A percentile compares a stretch with the other conserved stretches of the same genome.
These are phyloP conservation scores for Pilatotrama ljubarskyi DNA, from an alignment of 768 basidiomycete genomes.

Conservation along the genomic window DNA sequence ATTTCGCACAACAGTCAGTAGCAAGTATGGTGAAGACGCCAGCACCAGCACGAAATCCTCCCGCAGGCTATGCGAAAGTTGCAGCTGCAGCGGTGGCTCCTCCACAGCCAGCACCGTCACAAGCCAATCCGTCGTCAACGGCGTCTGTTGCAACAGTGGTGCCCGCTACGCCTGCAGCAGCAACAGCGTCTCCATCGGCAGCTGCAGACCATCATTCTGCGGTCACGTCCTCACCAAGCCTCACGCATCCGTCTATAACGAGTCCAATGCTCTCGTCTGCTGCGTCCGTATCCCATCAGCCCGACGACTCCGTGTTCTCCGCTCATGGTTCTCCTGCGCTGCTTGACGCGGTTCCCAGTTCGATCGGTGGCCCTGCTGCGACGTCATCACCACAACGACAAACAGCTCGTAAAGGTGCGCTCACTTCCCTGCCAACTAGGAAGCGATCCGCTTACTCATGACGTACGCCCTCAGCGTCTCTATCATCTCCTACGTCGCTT, in stretches of 20 bases:
- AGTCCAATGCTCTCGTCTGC: slow-evolving; percentile 82
- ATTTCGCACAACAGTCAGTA: slow-evolving; percentile 80
- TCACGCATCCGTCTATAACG: slow-evolving; percentile 82
- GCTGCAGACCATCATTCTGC: slow-evolving; percentile 38
- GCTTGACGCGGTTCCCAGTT: slow-evolving; percentile 59
- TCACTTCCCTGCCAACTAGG: slow-evolving; percentile 35
- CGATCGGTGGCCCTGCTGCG: slow-evolving; percentile 42
- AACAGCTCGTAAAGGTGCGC: slow-evolving; percentile 50
- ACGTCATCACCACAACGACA: slow-evolving; percentile 62
- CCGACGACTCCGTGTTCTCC: slow-evolving; percentile 66
- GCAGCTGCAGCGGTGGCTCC: slow-evolving; percentile 66
- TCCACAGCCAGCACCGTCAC: slow-evolving; percentile 40
- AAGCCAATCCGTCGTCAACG: slow-evolving; percentile 32
- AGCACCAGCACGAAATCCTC: slow-evolving; percentile 61
- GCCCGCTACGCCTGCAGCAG: slow-evolving; percentile 38
- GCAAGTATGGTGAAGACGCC: slow-evolving; percentile 73
- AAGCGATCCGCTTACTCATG: slow-evolving; percentile 7
- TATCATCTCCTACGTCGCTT: slow-evolving; percentile 19
- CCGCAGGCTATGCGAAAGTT: slow-evolving; percentile 90
- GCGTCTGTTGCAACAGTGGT: slow-evolving; percentile 41
- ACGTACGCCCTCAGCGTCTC: slow-evolving; percentile 44
- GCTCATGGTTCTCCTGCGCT: slow-evolving; percentile 71
- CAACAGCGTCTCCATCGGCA: slow-evolving; percentile 34
- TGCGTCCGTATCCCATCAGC: slow-evolving; percentile 57
- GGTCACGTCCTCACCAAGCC: slow-evolving; percentile 69